A percentile compares a stretch with the other conserved stretches of the same genome.
These are phyloP conservation scores for Erythrobasidium hasegawianum DNA, from an alignment of 1,284 basidiomycete genomes.

Conservation along the genomic window DNA sequence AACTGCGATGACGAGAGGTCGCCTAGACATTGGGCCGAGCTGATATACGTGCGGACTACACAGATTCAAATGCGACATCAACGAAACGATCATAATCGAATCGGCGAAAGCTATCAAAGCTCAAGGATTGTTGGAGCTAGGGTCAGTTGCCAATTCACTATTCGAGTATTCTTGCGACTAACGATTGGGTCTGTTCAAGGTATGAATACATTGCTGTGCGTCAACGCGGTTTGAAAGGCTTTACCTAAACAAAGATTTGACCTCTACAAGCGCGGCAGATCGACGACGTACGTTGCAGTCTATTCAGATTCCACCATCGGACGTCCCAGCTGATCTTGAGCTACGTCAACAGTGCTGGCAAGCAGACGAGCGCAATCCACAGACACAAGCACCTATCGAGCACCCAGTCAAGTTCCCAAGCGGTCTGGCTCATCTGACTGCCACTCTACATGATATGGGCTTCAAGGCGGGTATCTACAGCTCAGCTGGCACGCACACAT, in stretches of 20 bases:
- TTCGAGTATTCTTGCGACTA: too few species aligned
- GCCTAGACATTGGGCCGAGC: too few species aligned
- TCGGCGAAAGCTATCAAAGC: constrained; percentile 13
- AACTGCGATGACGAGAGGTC: too few species aligned
- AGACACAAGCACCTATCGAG: constrained; percentile 43
- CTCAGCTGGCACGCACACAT: constrained; percentile 54
- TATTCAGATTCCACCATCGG: too few species aligned
- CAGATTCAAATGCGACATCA: constrained; percentile 18
- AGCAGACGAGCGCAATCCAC: constrained; percentile 42
- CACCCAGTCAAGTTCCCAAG: constrained; percentile 54
- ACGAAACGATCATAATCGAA: constrained; percentile 7
- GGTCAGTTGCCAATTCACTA: constrained; percentile 2
- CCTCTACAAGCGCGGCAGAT: constrained; percentile 35
- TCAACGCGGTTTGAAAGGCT: neutral
- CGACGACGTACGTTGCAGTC: constrained; percentile 37
- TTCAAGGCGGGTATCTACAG: constrained; percentile 57
- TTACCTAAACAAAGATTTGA: too few species aligned
- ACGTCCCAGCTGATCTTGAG: too few species aligned
- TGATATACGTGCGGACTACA: neutral
- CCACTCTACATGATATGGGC: constrained; percentile 52
- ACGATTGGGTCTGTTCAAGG: neutral
- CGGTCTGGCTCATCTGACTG: constrained; percentile 53
- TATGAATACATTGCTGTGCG: constrained; percentile 5
- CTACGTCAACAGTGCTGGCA: constrained; percentile 52
- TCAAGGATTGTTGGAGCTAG: constrained; percentile 13